phyloP scores from a whole-genome alignment of 1,284 basidiomycete genomes.

The Athelia psychrophila region DNA sequence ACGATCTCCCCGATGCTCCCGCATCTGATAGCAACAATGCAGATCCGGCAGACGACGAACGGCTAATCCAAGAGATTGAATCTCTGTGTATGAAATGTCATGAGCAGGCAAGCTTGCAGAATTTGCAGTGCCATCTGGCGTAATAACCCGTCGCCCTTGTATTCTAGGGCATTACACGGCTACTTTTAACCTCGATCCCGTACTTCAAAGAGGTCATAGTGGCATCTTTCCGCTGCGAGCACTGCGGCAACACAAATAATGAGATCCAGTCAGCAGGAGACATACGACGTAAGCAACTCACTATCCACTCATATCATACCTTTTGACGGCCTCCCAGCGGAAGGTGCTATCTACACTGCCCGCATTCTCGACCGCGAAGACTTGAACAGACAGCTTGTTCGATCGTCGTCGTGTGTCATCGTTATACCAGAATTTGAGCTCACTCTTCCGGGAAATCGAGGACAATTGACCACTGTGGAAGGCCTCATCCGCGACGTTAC shows the following conservation, averaged over 20 bases:
- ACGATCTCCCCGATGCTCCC: constrained; percentile 22
- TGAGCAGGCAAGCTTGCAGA: constrained; percentile 61
- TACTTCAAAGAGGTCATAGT: constrained; percentile 96
- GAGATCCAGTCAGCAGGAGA: constrained; percentile 92
- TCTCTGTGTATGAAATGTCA: constrained; percentile 95
- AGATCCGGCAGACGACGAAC: constrained; percentile 48
- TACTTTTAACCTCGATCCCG: constrained; percentile 94
- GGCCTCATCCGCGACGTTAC: constrained; percentile 87
- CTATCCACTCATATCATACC: neutral
- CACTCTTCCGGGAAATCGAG: constrained; percentile 86
- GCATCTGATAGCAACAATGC: constrained; percentile 3
- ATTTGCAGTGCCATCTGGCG: constrained; percentile 6
- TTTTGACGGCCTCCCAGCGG: constrained; percentile 37
- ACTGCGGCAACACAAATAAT: constrained; percentile 90
- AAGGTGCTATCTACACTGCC: constrained; percentile 77
- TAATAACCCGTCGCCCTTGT: constrained; percentile 15
- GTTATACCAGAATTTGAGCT: constrained; percentile 87
- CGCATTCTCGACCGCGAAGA: constrained; percentile 77
- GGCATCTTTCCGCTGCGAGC: constrained; percentile 94
- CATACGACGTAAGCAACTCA: constrained; percentile 68
- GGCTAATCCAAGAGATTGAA: constrained; percentile 79
- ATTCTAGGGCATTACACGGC: constrained; percentile 80
- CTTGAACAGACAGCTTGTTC: constrained; percentile 92
- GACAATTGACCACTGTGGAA: constrained; percentile 95
- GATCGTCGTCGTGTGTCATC: constrained; percentile 83